Conservation (phyloP, 441 rosid genomes). For the Populus hybrid region DNA sequence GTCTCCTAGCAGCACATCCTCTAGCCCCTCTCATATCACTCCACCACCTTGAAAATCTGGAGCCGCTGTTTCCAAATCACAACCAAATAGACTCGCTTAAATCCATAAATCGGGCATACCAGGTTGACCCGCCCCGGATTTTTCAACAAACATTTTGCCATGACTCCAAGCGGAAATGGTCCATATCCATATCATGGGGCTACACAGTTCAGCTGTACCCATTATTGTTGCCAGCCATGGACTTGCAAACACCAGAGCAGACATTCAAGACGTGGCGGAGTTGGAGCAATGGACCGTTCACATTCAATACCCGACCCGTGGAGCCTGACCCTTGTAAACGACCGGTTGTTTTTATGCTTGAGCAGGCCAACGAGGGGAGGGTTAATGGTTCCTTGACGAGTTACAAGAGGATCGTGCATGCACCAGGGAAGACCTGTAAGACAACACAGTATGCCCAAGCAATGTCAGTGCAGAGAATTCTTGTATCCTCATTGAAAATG, state of each 20-base stretch:
- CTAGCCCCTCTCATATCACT: constrained; percentile 63
- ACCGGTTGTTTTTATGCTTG: constrained; percentile 59
- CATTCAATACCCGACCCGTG: constrained; percentile 57
- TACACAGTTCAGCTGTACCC: constrained; percentile 69
- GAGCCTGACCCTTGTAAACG: constrained; percentile 44
- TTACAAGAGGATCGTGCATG: constrained; percentile 30
- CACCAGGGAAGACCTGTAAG: constrained; percentile 33
- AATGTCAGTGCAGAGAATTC: constrained; percentile 35
- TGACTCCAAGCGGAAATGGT: constrained; percentile 58
- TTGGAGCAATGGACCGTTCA: constrained; percentile 59
- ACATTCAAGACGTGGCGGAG: constrained; percentile 81
- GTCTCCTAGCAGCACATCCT: constrained; percentile 77
- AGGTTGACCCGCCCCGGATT: constrained; percentile 54
- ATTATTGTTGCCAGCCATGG: constrained; percentile 33
- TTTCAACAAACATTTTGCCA: constrained; percentile 66
- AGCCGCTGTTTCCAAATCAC: constrained; percentile 51
- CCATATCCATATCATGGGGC: constrained; percentile 76
- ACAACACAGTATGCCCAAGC: constrained; percentile 27
- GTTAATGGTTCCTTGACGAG: constrained; percentile 42
- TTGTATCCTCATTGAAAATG: constrained; percentile 53
- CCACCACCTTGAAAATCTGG: constrained; percentile 62
- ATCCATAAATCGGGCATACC: constrained; percentile 44
- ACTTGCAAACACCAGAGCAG: constrained; percentile 49
- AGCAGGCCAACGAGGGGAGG: constrained; percentile 36
- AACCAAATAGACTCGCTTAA: constrained; percentile 45